Percentiles rank a stretch among this genome's conserved stretches.
These are phyloP conservation scores for Chiua sp. DNA, from an alignment of 1,284 basidiomycete species.

Conservation along the genomic window DNA sequence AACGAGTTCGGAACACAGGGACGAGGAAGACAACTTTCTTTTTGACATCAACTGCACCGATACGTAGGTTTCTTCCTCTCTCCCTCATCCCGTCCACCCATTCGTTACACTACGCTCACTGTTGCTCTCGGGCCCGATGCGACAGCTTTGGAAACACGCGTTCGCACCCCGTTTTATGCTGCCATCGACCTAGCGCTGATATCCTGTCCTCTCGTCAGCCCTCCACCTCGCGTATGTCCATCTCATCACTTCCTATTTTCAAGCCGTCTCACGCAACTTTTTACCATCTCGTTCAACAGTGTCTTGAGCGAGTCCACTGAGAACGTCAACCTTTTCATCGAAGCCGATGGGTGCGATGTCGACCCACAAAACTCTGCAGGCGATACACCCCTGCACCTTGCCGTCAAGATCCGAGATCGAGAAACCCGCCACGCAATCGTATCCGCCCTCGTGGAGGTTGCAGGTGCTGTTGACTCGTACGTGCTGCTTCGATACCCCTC, in stretches of 20 bases:
- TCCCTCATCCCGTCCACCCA: neutral
- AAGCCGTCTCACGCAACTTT: neutral
- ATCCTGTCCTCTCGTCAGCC: slow-evolving; percentile 15
- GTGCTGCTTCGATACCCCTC: slow-evolving; percentile 4
- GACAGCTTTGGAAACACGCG: slow-evolving; percentile 36
- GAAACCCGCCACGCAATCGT: slow-evolving; percentile 27
- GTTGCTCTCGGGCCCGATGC: neutral
- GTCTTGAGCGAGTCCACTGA: slow-evolving; percentile 23
- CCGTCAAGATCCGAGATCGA: slow-evolving; percentile 25
- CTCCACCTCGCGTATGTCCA: slow-evolving; percentile 40
- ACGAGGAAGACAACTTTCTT: slow-evolving; percentile 26
- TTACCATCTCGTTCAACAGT: slow-evolving; percentile 9
- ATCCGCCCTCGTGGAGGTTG: slow-evolving; percentile 25
- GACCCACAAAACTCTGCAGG: slow-evolving; percentile 33
- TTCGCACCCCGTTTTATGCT: slow-evolving; percentile 22
- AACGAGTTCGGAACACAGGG: slow-evolving; percentile 21
- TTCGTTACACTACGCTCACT: slow-evolving; percentile 4
- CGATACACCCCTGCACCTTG: slow-evolving; percentile 36
- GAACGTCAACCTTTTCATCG: slow-evolving; percentile 29
- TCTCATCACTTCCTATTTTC: neutral
- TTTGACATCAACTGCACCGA: slow-evolving; percentile 39
- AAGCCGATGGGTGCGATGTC: slow-evolving; percentile 36
- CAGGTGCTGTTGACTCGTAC: slow-evolving; percentile 35
- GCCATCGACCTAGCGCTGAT: slow-evolving; percentile 18
- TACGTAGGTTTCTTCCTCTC: slow-evolving; percentile 24